A percentile compares a stretch with the other conserved stretches of the same genome.
Conservation (phyloP, 176 grass and related monocot genomes). For the Olyra latifolia region DNA sequence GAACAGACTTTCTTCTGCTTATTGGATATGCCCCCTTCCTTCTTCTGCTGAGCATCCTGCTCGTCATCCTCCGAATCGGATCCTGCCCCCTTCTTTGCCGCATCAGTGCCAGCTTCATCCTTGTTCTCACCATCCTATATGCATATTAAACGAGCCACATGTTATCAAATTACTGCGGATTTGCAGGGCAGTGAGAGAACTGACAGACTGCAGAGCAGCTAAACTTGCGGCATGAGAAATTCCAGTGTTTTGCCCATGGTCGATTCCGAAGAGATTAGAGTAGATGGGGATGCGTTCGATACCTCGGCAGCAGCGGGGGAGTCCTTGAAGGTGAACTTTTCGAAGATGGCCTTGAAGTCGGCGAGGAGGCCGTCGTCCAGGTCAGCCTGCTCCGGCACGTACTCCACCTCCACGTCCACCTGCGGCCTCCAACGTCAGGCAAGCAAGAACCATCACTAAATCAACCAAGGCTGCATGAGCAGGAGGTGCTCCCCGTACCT, state of each 20-base stretch:
- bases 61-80: slow-evolving; percentile 72
- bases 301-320: slow-evolving; percentile 45
- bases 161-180: not conserved
- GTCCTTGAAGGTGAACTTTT: slow-evolving; percentile 89
- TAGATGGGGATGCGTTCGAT: not conserved
- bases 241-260: not conserved
- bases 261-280: not conserved
- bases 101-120: slow-evolving; percentile 57
- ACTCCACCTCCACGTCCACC: slow-evolving; percentile 81
- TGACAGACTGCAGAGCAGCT: no score
- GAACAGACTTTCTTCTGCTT: slow-evolving; percentile 81
- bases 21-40: slow-evolving; percentile 80
- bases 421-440: slow-evolving; percentile 4
- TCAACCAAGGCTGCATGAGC: not conserved
- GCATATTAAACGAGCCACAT: not conserved
- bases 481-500: not conserved
- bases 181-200: not conserved
- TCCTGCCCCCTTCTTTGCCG: slow-evolving; percentile 47
- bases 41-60: slow-evolving; percentile 64
- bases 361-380: slow-evolving; percentile 63
- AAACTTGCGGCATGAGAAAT: not conserved
- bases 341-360: slow-evolving; percentile 77
- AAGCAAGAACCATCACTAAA: not conserved
- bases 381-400: slow-evolving; percentile 80
- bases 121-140: slow-evolving; percentile 58